Evolutionary conservation across 1,139 yeast species (phyloP).

Genomic region (Sugiyamaella pinicola): DNA sequence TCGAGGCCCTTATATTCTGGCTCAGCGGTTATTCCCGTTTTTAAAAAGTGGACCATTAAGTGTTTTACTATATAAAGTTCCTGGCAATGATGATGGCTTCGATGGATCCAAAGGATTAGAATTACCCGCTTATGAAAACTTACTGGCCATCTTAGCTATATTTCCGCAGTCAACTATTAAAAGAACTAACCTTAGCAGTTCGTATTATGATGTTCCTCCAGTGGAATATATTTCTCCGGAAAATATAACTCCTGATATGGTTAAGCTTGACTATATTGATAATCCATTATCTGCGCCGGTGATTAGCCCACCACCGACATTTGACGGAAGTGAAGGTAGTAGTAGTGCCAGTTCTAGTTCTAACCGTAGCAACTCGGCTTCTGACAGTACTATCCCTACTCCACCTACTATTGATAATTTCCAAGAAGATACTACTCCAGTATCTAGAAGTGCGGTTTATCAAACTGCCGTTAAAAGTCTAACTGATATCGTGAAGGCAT

Average conservation of each 20-base stretch:
- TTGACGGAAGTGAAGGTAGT: background rate
- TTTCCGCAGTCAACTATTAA: background rate
- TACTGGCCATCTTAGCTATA: background rate
- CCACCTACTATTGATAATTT: background rate
- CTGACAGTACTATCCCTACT: background rate
- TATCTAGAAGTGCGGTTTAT: background rate
- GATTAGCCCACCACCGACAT: background rate
- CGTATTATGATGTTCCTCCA: background rate
- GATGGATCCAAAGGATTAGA: background rate
- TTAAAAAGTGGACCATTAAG: constrained; percentile 21
- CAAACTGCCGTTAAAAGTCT: constrained; percentile 20
- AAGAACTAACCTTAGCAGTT: background rate
- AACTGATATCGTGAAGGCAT: constrained; percentile 5
- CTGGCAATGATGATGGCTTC: constrained; percentile 11
- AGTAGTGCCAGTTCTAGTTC: background rate
- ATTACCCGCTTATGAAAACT: constrained; percentile 20
- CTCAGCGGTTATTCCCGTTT: constrained; percentile 23
- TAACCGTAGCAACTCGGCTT: background rate
- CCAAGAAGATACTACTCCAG: background rate
- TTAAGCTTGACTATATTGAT: background rate
- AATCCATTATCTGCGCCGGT: background rate
- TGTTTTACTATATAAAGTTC: constrained; percentile 14
- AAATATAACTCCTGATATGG: background rate
- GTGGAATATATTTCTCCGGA: background rate
- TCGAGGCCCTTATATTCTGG: constrained; percentile 31